phyloP scores from a whole-genome alignment of 2,329 filamentous ascomycete genomes.

The Periconia digitata region DNA sequence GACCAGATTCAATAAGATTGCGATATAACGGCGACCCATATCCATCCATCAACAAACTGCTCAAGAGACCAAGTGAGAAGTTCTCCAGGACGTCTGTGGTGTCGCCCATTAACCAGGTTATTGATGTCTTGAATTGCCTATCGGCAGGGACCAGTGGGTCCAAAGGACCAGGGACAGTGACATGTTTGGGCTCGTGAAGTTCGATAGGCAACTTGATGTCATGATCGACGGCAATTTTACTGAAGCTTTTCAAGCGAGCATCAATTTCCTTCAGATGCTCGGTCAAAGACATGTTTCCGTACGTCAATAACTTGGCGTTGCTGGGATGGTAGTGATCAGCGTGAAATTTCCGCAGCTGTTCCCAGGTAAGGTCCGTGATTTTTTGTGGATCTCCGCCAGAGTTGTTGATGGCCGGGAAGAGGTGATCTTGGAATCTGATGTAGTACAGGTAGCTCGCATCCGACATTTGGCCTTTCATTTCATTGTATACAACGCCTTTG shows the following conservation, averaged over 20 bases:
- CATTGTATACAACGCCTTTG: slow-evolving; percentile 98
- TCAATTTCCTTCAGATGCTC: slow-evolving; percentile 81
- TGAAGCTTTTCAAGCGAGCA: slow-evolving; percentile 71
- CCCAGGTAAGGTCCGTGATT: slow-evolving; percentile 92
- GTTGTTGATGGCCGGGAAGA: slow-evolving; percentile 93
- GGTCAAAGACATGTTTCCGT: slow-evolving; percentile 84
- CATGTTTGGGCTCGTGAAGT: slow-evolving; percentile 66
- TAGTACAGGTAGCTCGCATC: slow-evolving; percentile 96
- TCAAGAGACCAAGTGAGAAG: slow-evolving; percentile 81
- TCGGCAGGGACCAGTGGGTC: slow-evolving; percentile 85
- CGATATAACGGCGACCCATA: slow-evolving; percentile 94
- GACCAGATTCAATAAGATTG: slow-evolving; percentile 81
- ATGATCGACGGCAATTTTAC: slow-evolving; percentile 67
- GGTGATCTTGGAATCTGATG: slow-evolving; percentile 90
- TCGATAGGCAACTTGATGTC: slow-evolving; percentile 77
- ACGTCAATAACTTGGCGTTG: slow-evolving; percentile 94
- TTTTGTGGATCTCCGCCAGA: slow-evolving; percentile 95
- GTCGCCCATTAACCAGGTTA: slow-evolving; percentile 89
- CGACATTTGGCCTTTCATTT: slow-evolving; percentile 99
- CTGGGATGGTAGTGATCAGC: slow-evolving; percentile 94
- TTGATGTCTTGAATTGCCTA: slow-evolving; percentile 89
- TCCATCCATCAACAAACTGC: slow-evolving; percentile 84
- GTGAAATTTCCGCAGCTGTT: slow-evolving; percentile 86
- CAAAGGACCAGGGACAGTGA: slow-evolving; percentile 76
- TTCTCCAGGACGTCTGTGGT: slow-evolving; percentile 81